These are phyloP conservation scores for Casuarina cunninghamiana DNA, from an alignment of 306 rosid genomes.

Conservation along the genomic window DNA sequence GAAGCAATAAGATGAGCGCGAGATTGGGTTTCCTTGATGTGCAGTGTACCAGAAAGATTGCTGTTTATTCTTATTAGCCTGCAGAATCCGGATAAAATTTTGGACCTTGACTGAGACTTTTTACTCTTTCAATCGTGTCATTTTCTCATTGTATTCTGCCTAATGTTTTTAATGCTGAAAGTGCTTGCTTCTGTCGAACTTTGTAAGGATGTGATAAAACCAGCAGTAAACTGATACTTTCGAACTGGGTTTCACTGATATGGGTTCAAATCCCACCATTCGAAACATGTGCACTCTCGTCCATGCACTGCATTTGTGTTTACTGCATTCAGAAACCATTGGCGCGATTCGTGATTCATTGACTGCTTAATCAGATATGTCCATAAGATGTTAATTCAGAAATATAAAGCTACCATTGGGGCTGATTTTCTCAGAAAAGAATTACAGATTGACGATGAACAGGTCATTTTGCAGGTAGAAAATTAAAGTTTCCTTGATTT, in stretches of 20 bases:
- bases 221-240: neutral
- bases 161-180: no score
- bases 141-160: no score
- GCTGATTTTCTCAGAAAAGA: slow-evolving; percentile 99
- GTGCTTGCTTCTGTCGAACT: no score
- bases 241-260: neutral
- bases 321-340: slow-evolving; percentile 2
- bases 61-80: no score
- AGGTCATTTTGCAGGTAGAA: slow-evolving; percentile 81
- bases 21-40: no score
- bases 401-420: slow-evolving; percentile 87
- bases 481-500: neutral
- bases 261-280: neutral
- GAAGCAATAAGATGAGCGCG: no score
- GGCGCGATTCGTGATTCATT: slow-evolving; percentile 32
- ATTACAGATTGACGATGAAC: slow-evolving; percentile 65
- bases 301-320: neutral
- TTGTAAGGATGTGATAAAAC: no score
- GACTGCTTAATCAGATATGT: slow-evolving; percentile 63
- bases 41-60: no score
- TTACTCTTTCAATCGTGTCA: no score
- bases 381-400: slow-evolving; percentile 65
- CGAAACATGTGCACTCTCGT: neutral
- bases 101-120: no score
- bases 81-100: no score